Conservation (phyloP, 768 basidiomycete genomes). For the Leccinum arenicola region DNA sequence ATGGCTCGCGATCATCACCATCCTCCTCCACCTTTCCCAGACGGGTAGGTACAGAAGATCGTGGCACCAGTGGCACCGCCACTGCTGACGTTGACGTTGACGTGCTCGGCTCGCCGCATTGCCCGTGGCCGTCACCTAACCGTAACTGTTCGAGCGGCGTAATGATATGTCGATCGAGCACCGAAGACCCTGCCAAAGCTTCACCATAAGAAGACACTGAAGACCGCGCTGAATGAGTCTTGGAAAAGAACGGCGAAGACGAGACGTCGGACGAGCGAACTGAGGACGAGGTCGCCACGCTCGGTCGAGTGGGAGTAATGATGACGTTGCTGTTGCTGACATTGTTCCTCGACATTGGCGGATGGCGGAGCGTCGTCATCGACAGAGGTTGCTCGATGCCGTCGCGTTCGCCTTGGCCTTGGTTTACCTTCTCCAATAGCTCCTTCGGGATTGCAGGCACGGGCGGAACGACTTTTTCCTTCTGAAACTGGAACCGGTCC, state of each 20-base stretch:
- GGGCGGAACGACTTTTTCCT: constrained; percentile 42
- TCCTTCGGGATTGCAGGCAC: constrained; percentile 59
- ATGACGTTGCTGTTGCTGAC: not conserved
- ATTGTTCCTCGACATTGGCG: constrained; percentile 8
- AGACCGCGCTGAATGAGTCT: constrained; percentile 46
- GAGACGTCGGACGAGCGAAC: constrained; percentile 58
- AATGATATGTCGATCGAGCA: constrained; percentile 47
- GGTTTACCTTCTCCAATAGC: constrained; percentile 17
- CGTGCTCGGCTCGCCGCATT: not conserved
- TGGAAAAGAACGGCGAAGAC: constrained; percentile 50
- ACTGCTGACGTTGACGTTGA: not conserved
- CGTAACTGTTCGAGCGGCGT: constrained; percentile 54
- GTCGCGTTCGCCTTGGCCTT: not conserved
- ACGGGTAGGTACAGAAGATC: constrained; percentile 21
- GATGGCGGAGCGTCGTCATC: not conserved
- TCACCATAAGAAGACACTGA: constrained; percentile 57
- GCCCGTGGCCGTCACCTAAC: constrained; percentile 30
- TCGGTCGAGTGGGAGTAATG: constrained; percentile 33
- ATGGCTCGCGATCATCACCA: constrained; percentile 1
- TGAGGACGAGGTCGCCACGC: constrained; percentile 55
- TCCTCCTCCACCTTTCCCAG: constrained; percentile 6
- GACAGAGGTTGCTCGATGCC: constrained; percentile 7
- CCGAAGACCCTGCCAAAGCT: constrained; percentile 34
- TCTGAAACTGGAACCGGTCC: constrained; percentile 39
- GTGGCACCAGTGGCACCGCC: not conserved